These are phyloP conservation scores for Bacidia rubella DNA, from an alignment of 495 filamentous ascomycete genomes.

Conservation along the genomic window DNA sequence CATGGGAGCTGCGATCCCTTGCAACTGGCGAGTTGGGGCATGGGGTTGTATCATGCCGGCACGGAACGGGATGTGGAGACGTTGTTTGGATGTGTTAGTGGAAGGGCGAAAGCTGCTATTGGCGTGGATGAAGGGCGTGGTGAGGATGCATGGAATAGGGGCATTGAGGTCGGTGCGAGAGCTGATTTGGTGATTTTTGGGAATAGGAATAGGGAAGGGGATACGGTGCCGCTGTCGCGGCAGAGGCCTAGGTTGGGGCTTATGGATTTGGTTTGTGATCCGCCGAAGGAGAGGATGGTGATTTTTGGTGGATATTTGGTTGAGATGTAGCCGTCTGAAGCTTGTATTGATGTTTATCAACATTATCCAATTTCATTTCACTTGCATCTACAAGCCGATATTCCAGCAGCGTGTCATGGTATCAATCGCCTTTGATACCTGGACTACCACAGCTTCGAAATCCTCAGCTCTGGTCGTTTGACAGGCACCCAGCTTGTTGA, in stretches of 20 bases:
- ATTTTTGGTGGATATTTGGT: conserved; percentile 12
- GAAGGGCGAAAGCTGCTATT: conserved; percentile 38
- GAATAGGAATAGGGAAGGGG: not conserved
- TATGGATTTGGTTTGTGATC: conserved; percentile 17
- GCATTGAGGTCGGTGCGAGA: not conserved
- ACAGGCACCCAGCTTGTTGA: not conserved
- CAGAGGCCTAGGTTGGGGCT: conserved; percentile 10
- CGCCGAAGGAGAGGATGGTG: conserved; percentile 11
- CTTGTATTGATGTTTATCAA: too few species aligned
- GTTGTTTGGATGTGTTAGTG: conserved; percentile 48
- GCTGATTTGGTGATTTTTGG: conserved; percentile 13
- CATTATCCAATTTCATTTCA: too few species aligned
- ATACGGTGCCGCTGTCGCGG: not conserved
- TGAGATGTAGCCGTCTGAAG: not conserved
- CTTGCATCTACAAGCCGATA: not conserved
- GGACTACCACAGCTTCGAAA: not conserved
- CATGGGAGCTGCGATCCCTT: conserved; percentile 61
- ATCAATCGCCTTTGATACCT: not conserved
- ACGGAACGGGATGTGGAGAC: conserved; percentile 42
- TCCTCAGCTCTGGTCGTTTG: not conserved
- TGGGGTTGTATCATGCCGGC: conserved; percentile 57
- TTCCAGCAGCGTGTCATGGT: too few species aligned
- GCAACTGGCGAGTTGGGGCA: conserved; percentile 45
- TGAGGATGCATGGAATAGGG: not conserved
- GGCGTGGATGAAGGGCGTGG: conserved; percentile 22